phyloP scores from a whole-genome alignment of 495 filamentous ascomycete genomes.

The Bacidia gigantensis region DNA sequence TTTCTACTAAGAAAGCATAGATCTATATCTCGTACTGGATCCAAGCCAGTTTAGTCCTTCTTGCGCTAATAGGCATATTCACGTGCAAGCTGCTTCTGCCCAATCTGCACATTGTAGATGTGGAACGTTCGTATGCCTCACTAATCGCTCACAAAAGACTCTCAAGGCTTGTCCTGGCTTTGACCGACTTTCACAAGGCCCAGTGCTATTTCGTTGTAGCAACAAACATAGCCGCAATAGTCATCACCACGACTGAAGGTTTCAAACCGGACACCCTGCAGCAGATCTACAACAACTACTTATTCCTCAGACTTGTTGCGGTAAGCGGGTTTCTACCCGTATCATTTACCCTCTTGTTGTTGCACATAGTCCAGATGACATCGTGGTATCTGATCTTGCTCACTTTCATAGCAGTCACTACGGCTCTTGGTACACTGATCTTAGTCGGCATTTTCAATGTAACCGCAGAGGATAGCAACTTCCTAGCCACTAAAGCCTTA shows the following conservation, averaged over 20 bases:
- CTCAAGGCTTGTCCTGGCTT: slow-evolving; percentile 2
- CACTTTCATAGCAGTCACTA: slow-evolving; percentile 4
- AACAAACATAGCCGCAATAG: slow-evolving; percentile 14
- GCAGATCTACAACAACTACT: slow-evolving; percentile 12
- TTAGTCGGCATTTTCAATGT: slow-evolving; percentile 4
- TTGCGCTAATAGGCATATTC: neutral
- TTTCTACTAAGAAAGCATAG: neutral
- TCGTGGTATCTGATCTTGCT: slow-evolving; percentile 16
- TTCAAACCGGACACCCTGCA: slow-evolving; percentile 11
- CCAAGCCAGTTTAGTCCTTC: neutral
- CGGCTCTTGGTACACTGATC: slow-evolving; percentile 11
- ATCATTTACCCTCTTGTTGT: slow-evolving; percentile 14
- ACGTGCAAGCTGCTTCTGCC: neutral
- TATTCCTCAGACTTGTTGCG: slow-evolving; percentile 10
- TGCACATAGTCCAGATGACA: slow-evolving; percentile 11
- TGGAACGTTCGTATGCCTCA: neutral
- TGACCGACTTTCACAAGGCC: slow-evolving; percentile 18
- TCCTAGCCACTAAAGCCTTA: neutral
- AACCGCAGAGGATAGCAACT: neutral
- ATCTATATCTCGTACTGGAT: neutral
- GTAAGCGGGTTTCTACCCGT: slow-evolving; percentile 15
- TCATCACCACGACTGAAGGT: slow-evolving; percentile 4
- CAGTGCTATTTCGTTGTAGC: slow-evolving; percentile 18
- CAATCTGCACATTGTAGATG: neutral
- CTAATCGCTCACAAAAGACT: slow-evolving; percentile 7